Percentiles rank a stretch among this genome's conserved stretches.
Conservation (phyloP, 1,139 yeast species). For the Eremothecium cymbalariae region DNA sequence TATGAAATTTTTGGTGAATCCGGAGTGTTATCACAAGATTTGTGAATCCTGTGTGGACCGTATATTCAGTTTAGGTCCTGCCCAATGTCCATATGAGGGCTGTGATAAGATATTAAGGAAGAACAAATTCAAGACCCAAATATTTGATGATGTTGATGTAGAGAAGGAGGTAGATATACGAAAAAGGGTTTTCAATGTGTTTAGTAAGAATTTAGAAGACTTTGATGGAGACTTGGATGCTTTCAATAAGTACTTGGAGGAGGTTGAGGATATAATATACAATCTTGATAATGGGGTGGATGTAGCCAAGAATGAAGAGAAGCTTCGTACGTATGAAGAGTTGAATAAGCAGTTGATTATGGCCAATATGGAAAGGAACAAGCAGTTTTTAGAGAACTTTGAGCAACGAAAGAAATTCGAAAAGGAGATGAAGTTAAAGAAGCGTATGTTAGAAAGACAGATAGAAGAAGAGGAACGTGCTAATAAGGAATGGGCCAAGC, state of each 20-base stretch:
- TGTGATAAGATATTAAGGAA: constrained; percentile 83
- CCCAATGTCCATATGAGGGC: constrained; percentile 90
- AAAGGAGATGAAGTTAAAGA: constrained; percentile 51
- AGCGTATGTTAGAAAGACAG: constrained; percentile 55
- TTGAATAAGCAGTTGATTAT: constrained; percentile 68
- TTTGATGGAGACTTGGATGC: constrained; percentile 50
- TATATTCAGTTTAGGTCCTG: constrained; percentile 88
- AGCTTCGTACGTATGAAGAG: constrained; percentile 62
- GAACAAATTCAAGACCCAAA: constrained; percentile 83
- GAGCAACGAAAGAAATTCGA: constrained; percentile 44
- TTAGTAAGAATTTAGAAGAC: constrained; percentile 74
- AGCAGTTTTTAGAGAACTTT: constrained; percentile 56
- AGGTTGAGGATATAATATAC: constrained; percentile 72
- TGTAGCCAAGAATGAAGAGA: constrained; percentile 61
- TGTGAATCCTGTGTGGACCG: constrained; percentile 96
- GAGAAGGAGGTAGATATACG: constrained; percentile 92
- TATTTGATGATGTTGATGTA: constrained; percentile 80
- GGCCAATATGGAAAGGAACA: constrained; percentile 64
- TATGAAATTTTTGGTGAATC: constrained; percentile 84
- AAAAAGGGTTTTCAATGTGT: constrained; percentile 64
- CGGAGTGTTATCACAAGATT: constrained; percentile 96
- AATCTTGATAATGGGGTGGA: constrained; percentile 67
- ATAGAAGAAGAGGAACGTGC: constrained; percentile 63
- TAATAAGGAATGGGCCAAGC: constrained; percentile 49
- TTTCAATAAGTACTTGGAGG: constrained; percentile 73